Conservation (phyloP, 2,329 filamentous ascomycete genomes). For the Alternaria solani region DNA sequence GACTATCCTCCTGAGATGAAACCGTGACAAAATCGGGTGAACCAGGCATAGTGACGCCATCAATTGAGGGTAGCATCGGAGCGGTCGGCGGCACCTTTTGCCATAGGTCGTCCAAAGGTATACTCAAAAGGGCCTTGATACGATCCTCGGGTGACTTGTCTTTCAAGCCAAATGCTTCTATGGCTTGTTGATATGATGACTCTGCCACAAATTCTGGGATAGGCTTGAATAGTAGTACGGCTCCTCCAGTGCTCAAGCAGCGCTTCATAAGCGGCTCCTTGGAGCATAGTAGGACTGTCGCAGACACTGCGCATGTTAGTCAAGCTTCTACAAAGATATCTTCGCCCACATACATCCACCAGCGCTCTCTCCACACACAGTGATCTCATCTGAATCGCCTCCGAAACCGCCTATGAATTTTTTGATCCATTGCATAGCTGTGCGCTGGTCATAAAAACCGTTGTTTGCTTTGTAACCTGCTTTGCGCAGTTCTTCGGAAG, state of each 20-base stretch:
- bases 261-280: constrained; percentile 45
- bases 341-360: constrained; percentile 52
- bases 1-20: constrained; percentile 35
- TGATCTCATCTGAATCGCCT: constrained; percentile 50
- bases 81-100: constrained; percentile 50
- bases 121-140: constrained; percentile 52
- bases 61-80: constrained; percentile 51
- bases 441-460: constrained; percentile 46
- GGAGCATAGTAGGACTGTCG: constrained; percentile 38
- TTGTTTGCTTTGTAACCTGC: constrained; percentile 52
- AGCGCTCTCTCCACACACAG: constrained; percentile 58
- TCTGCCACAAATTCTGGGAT: constrained; percentile 53
- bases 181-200: constrained; percentile 52
- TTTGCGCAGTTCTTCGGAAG: constrained; percentile 57
- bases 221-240: constrained; percentile 52
- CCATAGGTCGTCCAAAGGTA: constrained; percentile 54
- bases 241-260: constrained; percentile 54
- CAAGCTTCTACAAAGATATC: neutral
- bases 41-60: constrained; percentile 53
- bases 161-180: constrained; percentile 52
- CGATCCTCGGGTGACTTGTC: constrained; percentile 51
- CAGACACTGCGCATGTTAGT: constrained; percentile 31
- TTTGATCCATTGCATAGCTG: constrained; percentile 50
- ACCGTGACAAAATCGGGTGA: constrained; percentile 37
- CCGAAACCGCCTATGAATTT: constrained; percentile 51